phyloP scores from a whole-genome alignment of 768 basidiomycete species.

The Chalciporus pseudorubinellus region DNA sequence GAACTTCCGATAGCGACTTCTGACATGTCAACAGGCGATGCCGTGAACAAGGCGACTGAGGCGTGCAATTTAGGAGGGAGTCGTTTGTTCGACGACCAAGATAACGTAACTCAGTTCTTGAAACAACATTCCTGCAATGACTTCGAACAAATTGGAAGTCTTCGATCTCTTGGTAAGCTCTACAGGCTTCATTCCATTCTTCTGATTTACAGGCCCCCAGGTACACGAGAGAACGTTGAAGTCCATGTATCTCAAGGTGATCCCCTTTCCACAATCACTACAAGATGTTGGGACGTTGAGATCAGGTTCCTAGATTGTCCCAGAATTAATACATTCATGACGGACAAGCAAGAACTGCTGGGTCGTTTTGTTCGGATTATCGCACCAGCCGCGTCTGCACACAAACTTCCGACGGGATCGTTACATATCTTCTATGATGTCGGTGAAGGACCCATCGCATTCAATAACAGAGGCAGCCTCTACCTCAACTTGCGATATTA shows the following conservation, averaged over 20 bases:
- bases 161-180: constrained; percentile 51
- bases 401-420: constrained; percentile 65
- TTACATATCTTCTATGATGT: constrained; percentile 84
- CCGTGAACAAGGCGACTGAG: constrained; percentile 62
- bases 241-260: constrained; percentile 61
- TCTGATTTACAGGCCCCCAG: constrained; percentile 31
- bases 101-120: constrained; percentile 61
- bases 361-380: constrained; percentile 71
- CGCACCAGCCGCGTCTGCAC: constrained; percentile 59
- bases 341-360: constrained; percentile 49
- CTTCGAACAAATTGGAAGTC: constrained; percentile 54
- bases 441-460: constrained; percentile 80
- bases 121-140: constrained; percentile 76
- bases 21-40: constrained; percentile 37
- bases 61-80: constrained; percentile 64
- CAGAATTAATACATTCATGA: constrained; percentile 45
- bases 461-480: constrained; percentile 85
- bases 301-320: constrained; percentile 46
- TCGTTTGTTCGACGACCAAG: constrained; percentile 46
- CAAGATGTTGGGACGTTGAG: neutral
- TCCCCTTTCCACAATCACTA: neutral
- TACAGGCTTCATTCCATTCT: neutral
- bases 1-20: neutral
- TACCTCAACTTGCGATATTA: constrained; percentile 84
- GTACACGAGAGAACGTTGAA: constrained; percentile 53